Evolutionary conservation across 2,329 filamentous ascomycete genomes (phyloP).

Genomic region (Neobulgaria alba): DNA sequence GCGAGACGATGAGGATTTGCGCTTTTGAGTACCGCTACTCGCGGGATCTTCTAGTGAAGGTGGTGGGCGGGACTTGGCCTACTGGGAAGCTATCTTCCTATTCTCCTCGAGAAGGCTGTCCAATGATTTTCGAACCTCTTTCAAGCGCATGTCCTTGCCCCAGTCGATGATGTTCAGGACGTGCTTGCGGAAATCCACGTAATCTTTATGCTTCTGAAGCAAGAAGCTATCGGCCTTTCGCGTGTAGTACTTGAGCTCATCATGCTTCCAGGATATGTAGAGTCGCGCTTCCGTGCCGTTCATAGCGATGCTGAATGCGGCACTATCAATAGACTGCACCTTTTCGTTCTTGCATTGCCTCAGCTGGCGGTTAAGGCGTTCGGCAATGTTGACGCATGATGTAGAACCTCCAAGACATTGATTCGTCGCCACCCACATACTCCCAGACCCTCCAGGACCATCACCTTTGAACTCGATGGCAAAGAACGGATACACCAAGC

Average conservation of each 20-base stretch:
- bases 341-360: slow-evolving; percentile 17
- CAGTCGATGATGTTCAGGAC: slow-evolving; percentile 33
- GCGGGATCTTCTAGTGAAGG: slow-evolving; percentile 19
- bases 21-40: background rate
- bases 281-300: no score
- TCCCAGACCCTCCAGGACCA: slow-evolving; percentile 20
- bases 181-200: slow-evolving; percentile 27
- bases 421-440: slow-evolving; percentile 29
- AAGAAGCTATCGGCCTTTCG: slow-evolving; percentile 25
- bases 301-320: slow-evolving; percentile 31
- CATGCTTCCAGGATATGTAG: slow-evolving; percentile 30
- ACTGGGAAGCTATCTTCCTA: slow-evolving; percentile 11
- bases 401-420: no score
- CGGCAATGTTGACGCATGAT: no score
- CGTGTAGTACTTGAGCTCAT: slow-evolving; percentile 28
- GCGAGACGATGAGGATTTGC: slow-evolving; percentile 8
- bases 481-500: slow-evolving; percentile 25
- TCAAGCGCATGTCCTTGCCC: slow-evolving; percentile 26
- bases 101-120: slow-evolving; percentile 20
- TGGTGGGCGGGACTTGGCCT: slow-evolving; percentile 11
- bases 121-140: slow-evolving; percentile 20
- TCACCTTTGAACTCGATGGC: slow-evolving; percentile 28
- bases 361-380: no score
- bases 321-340: slow-evolving; percentile 20
- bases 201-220: slow-evolving; percentile 25